phyloP scores from a whole-genome alignment of 2,329 filamentous ascomycete species.

The Penicillium digitatum region DNA sequence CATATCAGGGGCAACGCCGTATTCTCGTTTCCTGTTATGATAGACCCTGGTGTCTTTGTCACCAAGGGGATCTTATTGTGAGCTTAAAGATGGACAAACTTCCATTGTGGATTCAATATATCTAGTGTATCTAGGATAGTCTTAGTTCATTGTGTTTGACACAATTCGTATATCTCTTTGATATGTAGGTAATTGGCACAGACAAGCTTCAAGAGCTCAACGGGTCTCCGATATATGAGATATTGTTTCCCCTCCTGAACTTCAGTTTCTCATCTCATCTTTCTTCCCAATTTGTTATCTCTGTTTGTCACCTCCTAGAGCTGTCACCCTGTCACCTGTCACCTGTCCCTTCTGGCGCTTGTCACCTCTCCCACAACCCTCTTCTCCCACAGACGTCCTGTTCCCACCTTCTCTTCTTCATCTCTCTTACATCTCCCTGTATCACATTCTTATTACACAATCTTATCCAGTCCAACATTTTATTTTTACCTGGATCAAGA shows the following conservation, averaged over 20 bases:
- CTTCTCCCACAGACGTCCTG: constrained; percentile 1
- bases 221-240: neutral
- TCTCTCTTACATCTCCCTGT: constrained; percentile 7
- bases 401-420: constrained; percentile 8
- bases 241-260: neutral
- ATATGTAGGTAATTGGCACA: neutral
- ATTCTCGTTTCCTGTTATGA: neutral
- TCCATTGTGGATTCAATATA: neutral
- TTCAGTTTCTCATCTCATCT: neutral
- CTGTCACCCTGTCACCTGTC: neutral
- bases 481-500: neutral
- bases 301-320: neutral
- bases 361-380: neutral
- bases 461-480: neutral
- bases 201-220: neutral
- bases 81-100: neutral
- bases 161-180: neutral
- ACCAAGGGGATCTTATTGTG: neutral
- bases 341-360: neutral
- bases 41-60: neutral
- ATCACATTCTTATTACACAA: neutral
- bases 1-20: neutral
- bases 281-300: neutral
- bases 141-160: neutral
- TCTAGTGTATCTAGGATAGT: neutral